Evolutionary conservation across 2,329 filamentous ascomycete genomes (phyloP).

Genomic region (Trematosphaeria pertusa): DNA sequence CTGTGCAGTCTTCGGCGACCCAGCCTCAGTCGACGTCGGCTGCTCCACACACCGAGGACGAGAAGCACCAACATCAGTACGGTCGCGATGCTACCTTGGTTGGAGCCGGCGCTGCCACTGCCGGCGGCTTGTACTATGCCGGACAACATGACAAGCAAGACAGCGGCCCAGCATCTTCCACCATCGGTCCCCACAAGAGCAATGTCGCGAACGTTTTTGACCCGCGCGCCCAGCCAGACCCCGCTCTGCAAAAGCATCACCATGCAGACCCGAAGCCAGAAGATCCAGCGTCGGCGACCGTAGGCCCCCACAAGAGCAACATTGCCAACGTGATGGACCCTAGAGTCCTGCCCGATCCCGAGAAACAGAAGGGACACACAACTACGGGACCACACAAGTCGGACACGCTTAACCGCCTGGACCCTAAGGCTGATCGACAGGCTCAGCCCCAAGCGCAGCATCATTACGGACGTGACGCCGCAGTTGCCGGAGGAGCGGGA

Average conservation of each 20-base stretch:
- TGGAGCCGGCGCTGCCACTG: slow-evolving; percentile 19
- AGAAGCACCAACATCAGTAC: slow-evolving; percentile 28
- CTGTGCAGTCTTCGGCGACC: background rate
- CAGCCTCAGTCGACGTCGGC: background rate
- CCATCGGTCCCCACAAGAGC: slow-evolving; percentile 42
- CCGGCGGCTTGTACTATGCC: slow-evolving; percentile 12
- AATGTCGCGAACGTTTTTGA: slow-evolving; percentile 44
- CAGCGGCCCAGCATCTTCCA: slow-evolving; percentile 28
- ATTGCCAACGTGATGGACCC: slow-evolving; percentile 42
- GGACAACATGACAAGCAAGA: slow-evolving; percentile 24
- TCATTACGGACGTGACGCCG: slow-evolving; percentile 37
- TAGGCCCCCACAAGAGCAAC: slow-evolving; percentile 41
- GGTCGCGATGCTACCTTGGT: slow-evolving; percentile 34
- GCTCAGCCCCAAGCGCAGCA: slow-evolving; percentile 23
- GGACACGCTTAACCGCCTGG: slow-evolving; percentile 33
- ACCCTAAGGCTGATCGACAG: slow-evolving; percentile 33
- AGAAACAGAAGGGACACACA: slow-evolving; percentile 34
- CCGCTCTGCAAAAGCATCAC: slow-evolving; percentile 26
- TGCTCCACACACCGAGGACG: slow-evolving; percentile 4
- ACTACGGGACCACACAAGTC: slow-evolving; percentile 36
- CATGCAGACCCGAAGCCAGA: slow-evolving; percentile 26
- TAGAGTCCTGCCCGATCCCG: slow-evolving; percentile 37
- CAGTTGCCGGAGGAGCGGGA: slow-evolving; percentile 38
- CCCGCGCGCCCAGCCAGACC: slow-evolving; percentile 35
- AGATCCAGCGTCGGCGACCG: slow-evolving; percentile 34